These are phyloP conservation scores for Kockovaella imperatae DNA, from an alignment of 768 basidiomycete genomes.

Conservation along the genomic window DNA sequence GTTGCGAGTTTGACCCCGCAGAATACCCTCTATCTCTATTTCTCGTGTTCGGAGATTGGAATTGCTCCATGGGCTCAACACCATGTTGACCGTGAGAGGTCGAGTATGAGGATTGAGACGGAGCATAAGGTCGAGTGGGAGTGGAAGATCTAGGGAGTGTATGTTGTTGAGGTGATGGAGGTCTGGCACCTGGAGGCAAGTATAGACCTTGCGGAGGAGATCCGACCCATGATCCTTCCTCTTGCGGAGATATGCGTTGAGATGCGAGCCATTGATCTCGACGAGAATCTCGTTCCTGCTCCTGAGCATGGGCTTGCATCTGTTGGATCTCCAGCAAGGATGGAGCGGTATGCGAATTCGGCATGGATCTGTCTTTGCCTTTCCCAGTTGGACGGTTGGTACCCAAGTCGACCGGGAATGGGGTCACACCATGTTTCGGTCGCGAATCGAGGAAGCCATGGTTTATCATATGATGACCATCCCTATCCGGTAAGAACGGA, in stretches of 20 bases:
- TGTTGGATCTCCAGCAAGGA: slow-evolving; percentile 22
- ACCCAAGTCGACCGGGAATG: slow-evolving; percentile 28
- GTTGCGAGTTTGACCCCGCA: slow-evolving; percentile 14
- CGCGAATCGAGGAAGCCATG: no score
- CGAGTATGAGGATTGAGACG: no score
- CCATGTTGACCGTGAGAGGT: no score
- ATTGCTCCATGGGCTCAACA: no score
- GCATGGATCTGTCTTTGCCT: neutral
- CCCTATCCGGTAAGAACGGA: no score
- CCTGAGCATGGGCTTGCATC: slow-evolving; percentile 11
- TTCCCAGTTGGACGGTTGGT: neutral
- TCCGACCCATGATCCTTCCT: neutral
- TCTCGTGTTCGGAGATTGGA: no score
- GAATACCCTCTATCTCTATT: slow-evolving; percentile 18
- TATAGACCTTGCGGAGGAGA: slow-evolving; percentile 12
- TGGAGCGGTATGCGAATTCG: slow-evolving; percentile 5
- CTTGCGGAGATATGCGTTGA: neutral
- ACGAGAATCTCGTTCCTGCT: slow-evolving; percentile 9
- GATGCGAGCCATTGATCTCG: slow-evolving; percentile 1
- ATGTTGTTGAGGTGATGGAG: slow-evolving; percentile 30
- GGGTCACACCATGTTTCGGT: slow-evolving; percentile 19
- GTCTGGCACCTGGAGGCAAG: slow-evolving; percentile 34
- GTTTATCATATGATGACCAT: neutral
- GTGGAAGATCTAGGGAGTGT: no score
- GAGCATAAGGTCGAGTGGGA: no score